Conservation (phyloP, 306 rosid species). For the Gynostemma pentaphyllum region DNA sequence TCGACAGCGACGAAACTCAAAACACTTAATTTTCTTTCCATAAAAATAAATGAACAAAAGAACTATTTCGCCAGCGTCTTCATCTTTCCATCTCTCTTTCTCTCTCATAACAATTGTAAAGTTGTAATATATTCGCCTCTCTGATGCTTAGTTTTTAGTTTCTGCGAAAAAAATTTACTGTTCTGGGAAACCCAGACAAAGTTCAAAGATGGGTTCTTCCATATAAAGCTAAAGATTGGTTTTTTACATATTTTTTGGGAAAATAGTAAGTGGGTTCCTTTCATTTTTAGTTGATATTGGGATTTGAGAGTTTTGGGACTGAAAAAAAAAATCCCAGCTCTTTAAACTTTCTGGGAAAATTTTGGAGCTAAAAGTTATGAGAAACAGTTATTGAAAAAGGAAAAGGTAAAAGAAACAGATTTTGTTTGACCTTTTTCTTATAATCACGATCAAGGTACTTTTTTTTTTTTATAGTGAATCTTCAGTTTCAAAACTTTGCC, state of each 20-base stretch:
- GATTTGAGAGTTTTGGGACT: neutral
- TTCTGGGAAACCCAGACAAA: too few species aligned
- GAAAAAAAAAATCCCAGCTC: too few species aligned
- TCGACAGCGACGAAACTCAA: slow-evolving; percentile 57
- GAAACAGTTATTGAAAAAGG: neutral
- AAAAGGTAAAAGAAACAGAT: neutral
- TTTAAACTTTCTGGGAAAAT: slow-evolving; percentile 6
- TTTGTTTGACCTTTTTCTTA: neutral
- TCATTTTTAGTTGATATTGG: neutral
- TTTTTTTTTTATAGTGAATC: neutral
- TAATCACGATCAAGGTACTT: neutral
- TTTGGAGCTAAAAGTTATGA: slow-evolving; percentile 1
- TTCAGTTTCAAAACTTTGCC: neutral
- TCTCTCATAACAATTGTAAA: neutral
- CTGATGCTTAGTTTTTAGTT: too few species aligned
- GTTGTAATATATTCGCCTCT: neutral
- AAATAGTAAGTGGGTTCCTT: neutral
- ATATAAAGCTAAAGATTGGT: neutral
- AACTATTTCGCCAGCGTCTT: neutral
- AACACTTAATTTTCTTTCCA: too few species aligned
- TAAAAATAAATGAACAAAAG: too few species aligned
- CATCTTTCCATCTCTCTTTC: neutral
- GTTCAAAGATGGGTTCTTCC: too few species aligned
- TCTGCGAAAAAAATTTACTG: too few species aligned
- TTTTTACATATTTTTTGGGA: neutral